Evolutionary conservation across 305 asterid genomes (phyloP), one percentile per base, ranked within the genome.

Genomic region (Vinca major): DNA sequence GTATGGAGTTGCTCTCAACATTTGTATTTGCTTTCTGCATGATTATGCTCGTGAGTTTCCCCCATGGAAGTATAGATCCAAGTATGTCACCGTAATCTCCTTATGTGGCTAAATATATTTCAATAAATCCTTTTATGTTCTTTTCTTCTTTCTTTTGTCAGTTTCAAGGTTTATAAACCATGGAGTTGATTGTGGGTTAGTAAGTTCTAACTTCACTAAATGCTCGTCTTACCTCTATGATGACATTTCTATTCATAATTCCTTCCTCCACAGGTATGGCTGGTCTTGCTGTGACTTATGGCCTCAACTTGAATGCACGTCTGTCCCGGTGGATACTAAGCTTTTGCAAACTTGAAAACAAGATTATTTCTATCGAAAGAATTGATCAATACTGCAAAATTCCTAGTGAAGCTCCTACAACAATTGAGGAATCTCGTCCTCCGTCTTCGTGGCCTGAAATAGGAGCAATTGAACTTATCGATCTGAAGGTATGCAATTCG

Each of bases 331-430:
- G 99, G 99, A 91, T 94, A 75, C 96, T 94, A 44, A 91, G 99
- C 82, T 94, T 91, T 79, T 94, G 99, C 88, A 94, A 94, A 86
- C 96, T 94, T 56, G 99, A 94, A 88, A 94, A 94, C 84, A 94
- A 94, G 83, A 89, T 93, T 62, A 86, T 93, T 74, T 93, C 99
- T 5, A 81, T 93, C 57, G 99, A 93, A 79, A 86, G 99, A 79
- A 93, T 93, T 78, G 88, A 93, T 78, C 99, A 93, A 63, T 93
- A 93, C 79, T 89, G 96, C 74, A 82, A 86, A 48, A 82, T 93
- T 76, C 93, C 95, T n/a, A 89, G 96, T 74, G 99, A 93, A 86
- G 97, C 97, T 57, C 96, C 99, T n/a, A 11, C 80, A 47, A 33
- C 81, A 69, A 83, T 93, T 72, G 96, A 87, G 12, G 81, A 85